A percentile compares a stretch with the other conserved stretches of the same genome.
These are phyloP conservation scores for Xylariomycetidae sp. DNA, from an alignment of 2,329 filamentous ascomycete species.

Conservation along the genomic window DNA sequence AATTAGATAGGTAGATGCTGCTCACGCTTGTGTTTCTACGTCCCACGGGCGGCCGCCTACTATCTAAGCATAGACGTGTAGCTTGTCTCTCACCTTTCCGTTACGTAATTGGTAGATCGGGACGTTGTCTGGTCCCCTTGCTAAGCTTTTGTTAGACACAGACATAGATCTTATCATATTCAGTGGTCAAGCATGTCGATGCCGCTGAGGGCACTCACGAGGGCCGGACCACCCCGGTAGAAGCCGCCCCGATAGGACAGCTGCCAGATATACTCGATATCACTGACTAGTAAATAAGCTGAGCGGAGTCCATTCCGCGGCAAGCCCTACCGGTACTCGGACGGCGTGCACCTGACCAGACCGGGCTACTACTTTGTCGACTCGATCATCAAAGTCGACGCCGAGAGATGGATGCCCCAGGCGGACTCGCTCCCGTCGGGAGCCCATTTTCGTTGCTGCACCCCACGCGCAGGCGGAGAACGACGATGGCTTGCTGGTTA, in stretches of 20 bases:
- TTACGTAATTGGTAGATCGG: conserved; percentile 68
- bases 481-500: too few relatives aligned
- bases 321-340: too few relatives aligned
- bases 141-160: conserved; percentile 24
- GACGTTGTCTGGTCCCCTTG: conserved; percentile 45
- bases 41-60: conserved; percentile 65
- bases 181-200: conserved; percentile 57
- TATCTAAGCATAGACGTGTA: conserved; percentile 71
- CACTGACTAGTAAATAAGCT: too few relatives aligned
- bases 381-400: too few relatives aligned
- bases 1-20: conserved; percentile 40
- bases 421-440: too few relatives aligned
- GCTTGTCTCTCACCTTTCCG: conserved; percentile 62
- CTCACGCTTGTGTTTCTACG: conserved; percentile 54
- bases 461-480: too few relatives aligned
- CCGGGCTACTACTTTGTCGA: too few relatives aligned
- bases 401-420: too few relatives aligned
- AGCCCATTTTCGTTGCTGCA: too few relatives aligned
- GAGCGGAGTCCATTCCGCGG: too few relatives aligned
- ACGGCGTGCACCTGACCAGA: too few relatives aligned
- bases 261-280: conserved; percentile 77
- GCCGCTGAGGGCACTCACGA: conserved; percentile 70
- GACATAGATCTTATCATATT: conserved; percentile 57
- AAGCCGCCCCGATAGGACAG: conserved; percentile 63
- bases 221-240: conserved; percentile 69